A percentile compares a stretch with the other conserved stretches of the same genome.
Evolutionary conservation across 108 stramenopile genomes (phyloP).

Genomic region (Epithemia pelagica): DNA sequence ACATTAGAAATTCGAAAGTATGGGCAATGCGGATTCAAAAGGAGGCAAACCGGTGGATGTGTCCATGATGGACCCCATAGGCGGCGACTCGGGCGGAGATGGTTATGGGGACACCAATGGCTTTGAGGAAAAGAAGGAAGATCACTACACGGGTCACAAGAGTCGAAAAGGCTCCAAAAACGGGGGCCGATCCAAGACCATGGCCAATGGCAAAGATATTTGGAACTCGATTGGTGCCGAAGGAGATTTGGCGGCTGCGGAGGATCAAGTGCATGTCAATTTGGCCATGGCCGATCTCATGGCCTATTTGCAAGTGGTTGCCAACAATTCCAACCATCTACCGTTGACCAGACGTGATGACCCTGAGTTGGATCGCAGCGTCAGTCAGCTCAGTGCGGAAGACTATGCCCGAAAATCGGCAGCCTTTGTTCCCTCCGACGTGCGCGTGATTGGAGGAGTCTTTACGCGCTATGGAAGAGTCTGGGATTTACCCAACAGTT

Average conservation of each 20-base stretch:
- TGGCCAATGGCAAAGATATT: neutral
- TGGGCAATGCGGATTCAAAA: constrained; percentile 16
- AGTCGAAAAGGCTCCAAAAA: neutral
- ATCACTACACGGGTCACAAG: neutral
- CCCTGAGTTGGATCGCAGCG: constrained; percentile 60
- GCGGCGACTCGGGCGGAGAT: neutral
- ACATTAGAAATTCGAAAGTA: neutral
- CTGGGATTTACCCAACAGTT: constrained; percentile 76
- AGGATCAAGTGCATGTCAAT: constrained; percentile 58
- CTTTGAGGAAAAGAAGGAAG: constrained; percentile 6
- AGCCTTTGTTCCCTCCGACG: constrained; percentile 78
- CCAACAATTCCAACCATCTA: constrained; percentile 70
- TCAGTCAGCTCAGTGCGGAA: constrained; percentile 53
- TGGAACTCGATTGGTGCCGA: neutral
- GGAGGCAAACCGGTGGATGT: neutral
- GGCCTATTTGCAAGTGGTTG: constrained; percentile 83
- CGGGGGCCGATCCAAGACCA: neutral
- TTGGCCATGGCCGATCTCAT: constrained; percentile 81
- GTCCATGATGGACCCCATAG: neutral
- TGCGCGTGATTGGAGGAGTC: constrained; percentile 67
- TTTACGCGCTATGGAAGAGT: constrained; percentile 65
- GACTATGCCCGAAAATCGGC: constrained; percentile 74
- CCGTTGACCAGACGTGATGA: constrained; percentile 81
- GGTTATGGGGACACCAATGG: neutral
- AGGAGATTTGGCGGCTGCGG: constrained; percentile 16